Conservation (phyloP, 192 early-diverging fungal species). For the Coemansia sp. region DNA sequence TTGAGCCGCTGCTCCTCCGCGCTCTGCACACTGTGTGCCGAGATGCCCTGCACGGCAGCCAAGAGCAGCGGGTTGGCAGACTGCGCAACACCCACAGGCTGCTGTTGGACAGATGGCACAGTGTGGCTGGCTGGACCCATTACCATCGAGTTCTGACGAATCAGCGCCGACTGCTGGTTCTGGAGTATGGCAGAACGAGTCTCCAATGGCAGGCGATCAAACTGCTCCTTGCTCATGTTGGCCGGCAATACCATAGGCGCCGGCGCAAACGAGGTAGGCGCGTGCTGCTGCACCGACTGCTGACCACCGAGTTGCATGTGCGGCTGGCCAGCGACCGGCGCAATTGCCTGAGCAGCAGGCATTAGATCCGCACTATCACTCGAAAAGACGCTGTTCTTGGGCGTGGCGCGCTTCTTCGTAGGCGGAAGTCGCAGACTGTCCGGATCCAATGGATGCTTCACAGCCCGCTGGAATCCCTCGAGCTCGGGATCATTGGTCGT, state of each 20-base stretch:
- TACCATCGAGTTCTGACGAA: conserved; percentile 33
- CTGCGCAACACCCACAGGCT: not conserved
- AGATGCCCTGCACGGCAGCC: conserved; percentile 24
- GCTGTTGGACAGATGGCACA: conserved; percentile 15
- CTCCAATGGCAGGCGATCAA: conserved; percentile 34
- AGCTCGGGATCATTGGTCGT: conserved; percentile 43
- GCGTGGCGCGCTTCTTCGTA: conserved; percentile 36
- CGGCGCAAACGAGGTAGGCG: conserved; percentile 17
- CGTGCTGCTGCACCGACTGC: conserved; percentile 8
- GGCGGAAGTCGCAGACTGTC: conserved; percentile 42
- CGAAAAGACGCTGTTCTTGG: conserved; percentile 2
- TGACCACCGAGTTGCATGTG: not conserved
- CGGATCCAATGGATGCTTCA: conserved; percentile 50
- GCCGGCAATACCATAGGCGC: conserved; percentile 37
- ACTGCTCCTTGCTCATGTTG: conserved; percentile 39
- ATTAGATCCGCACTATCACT: not conserved
- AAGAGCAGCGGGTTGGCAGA: conserved; percentile 18
- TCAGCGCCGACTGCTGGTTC: conserved; percentile 36
- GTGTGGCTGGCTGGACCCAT: conserved; percentile 3
- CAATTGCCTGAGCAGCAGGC: not conserved
- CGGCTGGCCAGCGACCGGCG: not conserved
- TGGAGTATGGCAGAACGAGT: conserved; percentile 25
- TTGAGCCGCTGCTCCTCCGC: conserved; percentile 35
- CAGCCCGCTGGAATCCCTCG: conserved; percentile 47
- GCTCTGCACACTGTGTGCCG: conserved; percentile 4